Evolutionary conservation across 192 early-diverging fungal species (phyloP), one percentile per base, ranked within the genome.

Genomic region (Lunasporangiospora selenospora): DNA sequence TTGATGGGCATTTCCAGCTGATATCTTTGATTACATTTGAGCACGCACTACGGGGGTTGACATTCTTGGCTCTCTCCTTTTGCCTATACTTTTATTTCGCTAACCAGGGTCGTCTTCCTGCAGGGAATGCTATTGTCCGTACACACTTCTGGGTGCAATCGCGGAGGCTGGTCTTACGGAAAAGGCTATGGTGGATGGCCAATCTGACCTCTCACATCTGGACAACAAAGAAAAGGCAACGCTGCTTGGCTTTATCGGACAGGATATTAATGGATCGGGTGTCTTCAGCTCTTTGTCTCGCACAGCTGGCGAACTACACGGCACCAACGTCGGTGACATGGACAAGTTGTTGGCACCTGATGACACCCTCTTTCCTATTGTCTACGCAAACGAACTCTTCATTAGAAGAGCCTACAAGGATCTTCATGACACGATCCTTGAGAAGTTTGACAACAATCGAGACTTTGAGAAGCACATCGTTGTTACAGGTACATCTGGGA

Each of bases 401-500:
- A 45, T 69, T 16, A 56, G 75, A 39, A 6, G 49, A 30, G 21
- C 37, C 21, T 77, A 69, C 49, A 38, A 40, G 26, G 56, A 69
- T 21, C 51, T 77, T 58, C 46, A 69, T 6, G 30, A 41, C 59
- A 23, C 31, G 15, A 38, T 77, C 24, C n/a, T 57, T 18, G 2
- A 39, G 12, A 24, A 0, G 13, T 53, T 63, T 18, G 33, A 63
- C 11, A 36, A 27, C 5, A 8, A n/a, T 18, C 29, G 8, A 4
- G 9, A 15, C 1, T 0, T 12, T 39, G 1, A 40, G 19, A 57
- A 75, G n/a, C 56, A 34, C 1, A 29, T 77, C 24, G 27, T 69
- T 3, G 43, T 77, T 26, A 70, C 60, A 30, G 60, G 75, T 31
- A 77, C 66, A 53, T 52, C 75, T 13, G 66, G 66, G 24, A 63